Evolutionary conservation across 2,329 filamentous ascomycete species (phyloP), one percentile per base, ranked within the genome.

Genomic region (Verticillium longisporum): DNA sequence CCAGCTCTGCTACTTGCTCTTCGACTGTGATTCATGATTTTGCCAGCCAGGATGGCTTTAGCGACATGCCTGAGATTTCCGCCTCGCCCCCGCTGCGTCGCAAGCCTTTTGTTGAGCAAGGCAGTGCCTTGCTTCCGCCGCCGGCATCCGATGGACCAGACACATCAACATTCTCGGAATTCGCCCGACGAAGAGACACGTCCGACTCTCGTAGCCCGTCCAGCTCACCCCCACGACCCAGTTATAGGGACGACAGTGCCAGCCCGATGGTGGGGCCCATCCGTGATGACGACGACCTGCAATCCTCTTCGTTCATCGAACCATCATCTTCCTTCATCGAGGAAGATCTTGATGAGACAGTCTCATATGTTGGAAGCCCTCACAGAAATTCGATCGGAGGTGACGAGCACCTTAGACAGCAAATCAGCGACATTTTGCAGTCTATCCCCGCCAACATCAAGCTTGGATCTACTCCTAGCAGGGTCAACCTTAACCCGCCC

Each of bases 381-480:
- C 74, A 76, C 0, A 69, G 71, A 31, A 68, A 68, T 65, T 74
- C 72, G 57, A 75, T 75, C 60, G 75, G 74, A 59, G 76, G 81
- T 0, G 86, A 89, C 64, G 87, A 91, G 65, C 84, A 91, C 61
- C 80, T 96, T 14, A 90, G 92, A 66, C 85, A 88, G 64, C 91
- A 93, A 70, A 93, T 96, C 57, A 89, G 85, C 69, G 85, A 89
- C 58, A 90, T 96, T 61, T 82, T 96, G 45, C 86, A 86, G 61
- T 88, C 83, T 21, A 90, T 96, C 64, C 91, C 92, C 1, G 88
- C 88, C 36, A 87, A 88, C 64, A 96, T 98, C 68, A 88, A 87
- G 58, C 80, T 97, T 53, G 86, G 86, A 1, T 80, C 82, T 2
- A 77, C 80, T 61, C 69, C 78, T 21, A 64, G 74, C 7, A 61